A percentile compares a stretch with the other conserved stretches of the same genome.
phyloP scores from a whole-genome alignment of 345 rosid genomes.

The Cardamine chenopodiifolia region DNA sequence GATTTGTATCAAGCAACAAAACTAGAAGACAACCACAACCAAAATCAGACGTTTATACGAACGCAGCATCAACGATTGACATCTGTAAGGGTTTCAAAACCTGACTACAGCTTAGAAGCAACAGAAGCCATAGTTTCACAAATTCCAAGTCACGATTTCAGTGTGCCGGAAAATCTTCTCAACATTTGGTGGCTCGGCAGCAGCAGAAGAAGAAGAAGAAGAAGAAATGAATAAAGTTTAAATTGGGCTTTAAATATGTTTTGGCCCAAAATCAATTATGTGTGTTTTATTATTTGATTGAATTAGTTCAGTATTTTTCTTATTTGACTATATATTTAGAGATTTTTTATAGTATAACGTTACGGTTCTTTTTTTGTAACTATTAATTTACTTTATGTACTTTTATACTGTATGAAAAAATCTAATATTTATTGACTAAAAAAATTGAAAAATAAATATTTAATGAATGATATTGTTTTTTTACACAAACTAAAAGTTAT shows the following conservation, averaged over 20 bases:
- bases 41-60: not conserved
- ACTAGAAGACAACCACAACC: slow-evolving; percentile 48
- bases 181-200: not conserved
- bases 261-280: not conserved
- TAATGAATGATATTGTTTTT: not conserved
- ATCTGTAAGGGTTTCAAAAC: slow-evolving; percentile 40
- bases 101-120: slow-evolving; percentile 74
- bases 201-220: not conserved
- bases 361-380: not conserved
- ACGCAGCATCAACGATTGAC: not conserved
- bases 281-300: not conserved
- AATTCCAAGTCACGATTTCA: not conserved
- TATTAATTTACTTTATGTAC: too few species aligned
- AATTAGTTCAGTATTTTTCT: not conserved
- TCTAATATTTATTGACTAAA: not conserved
- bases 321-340: not conserved
- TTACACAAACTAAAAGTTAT: not conserved
- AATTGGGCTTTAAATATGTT: not conserved
- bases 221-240: not conserved
- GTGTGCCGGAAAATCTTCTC: not conserved
- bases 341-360: not conserved
- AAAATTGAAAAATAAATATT: not conserved
- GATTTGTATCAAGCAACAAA: slow-evolving; percentile 83
- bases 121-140: slow-evolving; percentile 61
- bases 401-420: not conserved